Conservation (phyloP, 169 alveolate genomes). For the Cryptosporidium sp. region DNA sequence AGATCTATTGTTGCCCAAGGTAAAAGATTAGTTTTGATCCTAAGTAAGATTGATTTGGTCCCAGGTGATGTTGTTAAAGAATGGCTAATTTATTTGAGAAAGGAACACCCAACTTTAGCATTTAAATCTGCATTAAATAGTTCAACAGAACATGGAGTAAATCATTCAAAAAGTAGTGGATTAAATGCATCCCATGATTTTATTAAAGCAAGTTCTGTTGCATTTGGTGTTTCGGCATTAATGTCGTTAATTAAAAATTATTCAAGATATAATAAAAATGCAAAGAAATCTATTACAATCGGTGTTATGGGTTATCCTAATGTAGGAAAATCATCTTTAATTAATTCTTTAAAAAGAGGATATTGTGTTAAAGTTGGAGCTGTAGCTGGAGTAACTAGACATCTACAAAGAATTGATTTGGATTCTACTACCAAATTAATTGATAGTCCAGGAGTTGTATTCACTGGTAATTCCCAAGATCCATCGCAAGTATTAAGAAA, state of each 20-base stretch:
- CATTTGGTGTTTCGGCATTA: slow-evolving; percentile 89
- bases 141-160: slow-evolving; percentile 53
- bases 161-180: slow-evolving; percentile 53
- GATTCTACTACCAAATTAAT: slow-evolving; percentile 89
- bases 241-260: slow-evolving; percentile 88
- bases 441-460: slow-evolving; percentile 96
- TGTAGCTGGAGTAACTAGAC: slow-evolving; percentile 93
- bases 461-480: slow-evolving; percentile 83
- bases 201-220: slow-evolving; percentile 80
- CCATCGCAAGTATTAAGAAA: slow-evolving; percentile 86
- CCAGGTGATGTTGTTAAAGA: slow-evolving; percentile 86
- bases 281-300: slow-evolving; percentile 87
- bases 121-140: slow-evolving; percentile 83
- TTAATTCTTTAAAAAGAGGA: slow-evolving; percentile 90
- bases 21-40: slow-evolving; percentile 89
- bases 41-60: slow-evolving; percentile 93
- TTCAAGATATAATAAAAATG: slow-evolving; percentile 84
- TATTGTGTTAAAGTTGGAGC: slow-evolving; percentile 92
- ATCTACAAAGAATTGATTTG: slow-evolving; percentile 88
- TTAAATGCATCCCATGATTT: slow-evolving; percentile 70
- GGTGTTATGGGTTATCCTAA: slow-evolving; percentile 95
- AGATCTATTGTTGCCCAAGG: slow-evolving; percentile 84
- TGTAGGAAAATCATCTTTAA: slow-evolving; percentile 93
- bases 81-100: slow-evolving; percentile 79
- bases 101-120: slow-evolving; percentile 75